phyloP scores from a whole-genome alignment of 1,284 basidiomycete genomes.

The Hypsizygus ulmarius region DNA sequence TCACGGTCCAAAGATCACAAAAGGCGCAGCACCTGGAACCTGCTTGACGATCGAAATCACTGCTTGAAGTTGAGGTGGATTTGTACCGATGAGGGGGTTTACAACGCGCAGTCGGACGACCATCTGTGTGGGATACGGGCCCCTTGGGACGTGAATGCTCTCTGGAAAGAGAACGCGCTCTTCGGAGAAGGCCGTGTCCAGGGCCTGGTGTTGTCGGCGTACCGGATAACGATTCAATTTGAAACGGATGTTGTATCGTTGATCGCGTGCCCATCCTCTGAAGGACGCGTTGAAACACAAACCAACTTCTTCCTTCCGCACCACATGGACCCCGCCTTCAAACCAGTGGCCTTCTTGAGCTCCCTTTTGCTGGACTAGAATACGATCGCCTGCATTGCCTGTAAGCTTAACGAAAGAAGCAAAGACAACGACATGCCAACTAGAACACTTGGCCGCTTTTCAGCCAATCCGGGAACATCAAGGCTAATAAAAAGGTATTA shows the following conservation, averaged over 20 bases:
- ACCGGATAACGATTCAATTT: slow-evolving; percentile 52
- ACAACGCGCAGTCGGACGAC: slow-evolving; percentile 25
- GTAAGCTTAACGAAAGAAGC: neutral
- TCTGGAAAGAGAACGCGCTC: slow-evolving; percentile 42
- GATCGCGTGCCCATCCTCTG: slow-evolving; percentile 25
- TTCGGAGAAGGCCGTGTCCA: slow-evolving; percentile 42
- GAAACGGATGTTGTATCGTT: slow-evolving; percentile 49
- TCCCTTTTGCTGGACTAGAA: slow-evolving; percentile 46
- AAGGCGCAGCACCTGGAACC: slow-evolving; percentile 48
- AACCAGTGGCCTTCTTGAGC: slow-evolving; percentile 44
- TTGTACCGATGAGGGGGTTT: slow-evolving; percentile 46
- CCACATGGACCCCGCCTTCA: slow-evolving; percentile 55
- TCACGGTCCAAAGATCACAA: slow-evolving; percentile 67
- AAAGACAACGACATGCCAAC: slow-evolving; percentile 41
- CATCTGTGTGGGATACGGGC: slow-evolving; percentile 11
- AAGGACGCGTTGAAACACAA: slow-evolving; percentile 52
- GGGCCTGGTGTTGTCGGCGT: slow-evolving; percentile 56
- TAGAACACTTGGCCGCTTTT: slow-evolving; percentile 63
- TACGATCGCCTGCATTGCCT: slow-evolving; percentile 44
- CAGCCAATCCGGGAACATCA: slow-evolving; percentile 57
- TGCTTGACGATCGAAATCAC: slow-evolving; percentile 48
- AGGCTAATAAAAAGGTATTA: slow-evolving; percentile 37
- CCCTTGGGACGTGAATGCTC: slow-evolving; percentile 24
- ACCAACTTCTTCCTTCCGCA: slow-evolving; percentile 49
- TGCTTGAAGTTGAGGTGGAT: slow-evolving; percentile 53